Conservation (phyloP, 139 green algal species). For the Astrephomene gubernaculifera region DNA sequence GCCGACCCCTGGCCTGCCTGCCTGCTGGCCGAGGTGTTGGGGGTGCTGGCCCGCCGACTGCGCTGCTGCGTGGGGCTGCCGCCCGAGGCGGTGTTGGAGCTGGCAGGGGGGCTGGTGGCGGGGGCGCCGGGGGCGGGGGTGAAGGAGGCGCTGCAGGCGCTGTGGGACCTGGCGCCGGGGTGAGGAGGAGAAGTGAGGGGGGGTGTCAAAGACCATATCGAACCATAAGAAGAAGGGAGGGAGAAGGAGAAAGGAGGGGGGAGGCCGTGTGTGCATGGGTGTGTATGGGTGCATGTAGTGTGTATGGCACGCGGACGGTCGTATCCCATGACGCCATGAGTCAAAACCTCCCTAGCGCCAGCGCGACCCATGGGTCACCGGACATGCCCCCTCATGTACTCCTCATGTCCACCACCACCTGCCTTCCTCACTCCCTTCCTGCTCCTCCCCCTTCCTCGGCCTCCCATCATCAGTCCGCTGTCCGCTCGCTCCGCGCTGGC, state of each 20-base stretch:
- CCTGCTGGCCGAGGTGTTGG: conserved; percentile 58
- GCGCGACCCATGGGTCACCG: too few species aligned
- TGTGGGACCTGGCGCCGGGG: conserved; percentile 61
- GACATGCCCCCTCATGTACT: too few species aligned
- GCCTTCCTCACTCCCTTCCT: background rate
- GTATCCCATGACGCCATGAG: too few species aligned
- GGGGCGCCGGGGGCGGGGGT: conserved; percentile 60
- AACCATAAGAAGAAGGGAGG: too few species aligned
- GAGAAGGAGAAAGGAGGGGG: background rate
- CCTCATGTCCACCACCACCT: too few species aligned
- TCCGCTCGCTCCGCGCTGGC: conserved; percentile 38
- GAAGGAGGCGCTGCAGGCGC: conserved; percentile 52
- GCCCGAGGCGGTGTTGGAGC: conserved; percentile 60
- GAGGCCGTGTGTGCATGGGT: too few species aligned
- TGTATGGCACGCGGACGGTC: too few species aligned
- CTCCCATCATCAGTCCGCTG: conserved; percentile 48
- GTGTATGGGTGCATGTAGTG: too few species aligned
- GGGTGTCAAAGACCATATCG: too few species aligned
- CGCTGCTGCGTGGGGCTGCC: conserved; percentile 29
- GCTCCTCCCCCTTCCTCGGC: background rate
- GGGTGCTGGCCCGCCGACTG: conserved; percentile 58
- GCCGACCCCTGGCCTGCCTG: conserved; percentile 73
- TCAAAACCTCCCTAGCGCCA: too few species aligned
- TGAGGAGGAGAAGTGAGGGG: too few species aligned
- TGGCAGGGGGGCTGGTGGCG: conserved; percentile 64